Conservation (phyloP, 306 rosid species). For the Cucurbita pepo region DNA sequence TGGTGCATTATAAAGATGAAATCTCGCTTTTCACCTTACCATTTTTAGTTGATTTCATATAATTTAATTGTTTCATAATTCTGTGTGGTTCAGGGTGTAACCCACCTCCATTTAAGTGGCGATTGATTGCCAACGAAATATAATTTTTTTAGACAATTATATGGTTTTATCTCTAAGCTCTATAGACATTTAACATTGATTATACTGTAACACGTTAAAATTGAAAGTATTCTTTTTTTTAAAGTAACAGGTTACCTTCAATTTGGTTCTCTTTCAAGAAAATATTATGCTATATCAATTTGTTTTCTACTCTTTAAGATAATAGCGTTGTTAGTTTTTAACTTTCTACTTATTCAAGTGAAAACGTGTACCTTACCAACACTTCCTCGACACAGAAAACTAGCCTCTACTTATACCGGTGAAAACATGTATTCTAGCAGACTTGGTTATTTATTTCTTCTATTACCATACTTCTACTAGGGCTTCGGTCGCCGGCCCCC, state of each 20-base stretch:
- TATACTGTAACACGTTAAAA: not conserved
- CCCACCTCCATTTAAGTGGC: not conserved
- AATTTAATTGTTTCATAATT: not conserved
- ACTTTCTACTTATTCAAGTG: constrained; percentile 30
- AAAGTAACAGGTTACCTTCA: not conserved
- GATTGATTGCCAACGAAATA: too few species aligned
- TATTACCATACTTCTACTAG: not conserved
- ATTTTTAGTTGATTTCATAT: not conserved
- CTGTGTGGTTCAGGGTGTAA: not conserved
- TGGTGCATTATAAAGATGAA: not conserved
- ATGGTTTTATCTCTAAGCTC: not conserved
- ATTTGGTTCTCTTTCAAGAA: not conserved
- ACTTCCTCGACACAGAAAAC: constrained; percentile 59
- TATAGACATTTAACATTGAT: not conserved
- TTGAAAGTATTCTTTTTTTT: not conserved
- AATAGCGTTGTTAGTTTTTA: not conserved
- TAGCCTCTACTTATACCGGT: constrained; percentile 35
- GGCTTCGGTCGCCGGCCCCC: too few species aligned
- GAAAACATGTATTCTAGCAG: not conserved
- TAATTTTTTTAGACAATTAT: not conserved
- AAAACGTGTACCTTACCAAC: constrained; percentile 46
- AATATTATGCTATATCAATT: not conserved
- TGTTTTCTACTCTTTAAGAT: not conserved
- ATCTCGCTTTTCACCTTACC: not conserved
- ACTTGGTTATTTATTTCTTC: not conserved